Evolutionary conservation across 495 filamentous ascomycete genomes (phyloP), one percentile per base, ranked within the genome.

Genomic region (Haplographium delicatum): DNA sequence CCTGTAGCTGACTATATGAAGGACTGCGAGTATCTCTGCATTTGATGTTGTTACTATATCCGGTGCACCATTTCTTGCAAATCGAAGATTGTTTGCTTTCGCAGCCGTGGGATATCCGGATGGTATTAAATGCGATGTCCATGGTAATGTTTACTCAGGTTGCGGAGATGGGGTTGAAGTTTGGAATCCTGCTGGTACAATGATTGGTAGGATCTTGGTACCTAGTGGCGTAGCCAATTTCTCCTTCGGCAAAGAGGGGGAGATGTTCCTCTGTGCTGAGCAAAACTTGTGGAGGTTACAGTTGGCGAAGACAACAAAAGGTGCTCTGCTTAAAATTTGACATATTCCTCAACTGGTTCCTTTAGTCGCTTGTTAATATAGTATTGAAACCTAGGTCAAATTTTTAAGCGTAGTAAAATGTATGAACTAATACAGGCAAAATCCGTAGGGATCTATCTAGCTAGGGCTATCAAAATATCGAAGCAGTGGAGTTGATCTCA

Each of bases 141-240:
- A 73, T 8, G 80, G 80, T 0, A 81, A 83, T 51, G 73, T 85
- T 4, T 85, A 82, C 52, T 66, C 71, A 19, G 81, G 74, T 3
- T 76, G 72, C 37, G 79, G 77, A 2, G 81, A 82, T 52, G 81
- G 82, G 20, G 68, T 83, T n/a, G 72, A 82, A 39, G 75, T 85
- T 4, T 85, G 70, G 68, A 79, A 74, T 42, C 65, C 73, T 3
- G 73, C 72, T 0, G 80, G 80, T 13, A 73, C 68, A 4, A 67
- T 83, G 2, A 60, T 85, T 4, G 82, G 80, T 15, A 82, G 79
- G 63, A 62, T 73, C 27, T 44, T 65, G 7, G 58, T 61, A 9
- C 50, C 51, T 16, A 58, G 51, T 4, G 64, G 66, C 1, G 63
- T 67, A 39, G 65, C 69, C 1, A 73, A 73, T 44, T 74, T 75